Percentiles rank a stretch among this genome's conserved stretches.
Conservation (phyloP, 1,284 basidiomycete species). For the Hymenochaete sp. region DNA sequence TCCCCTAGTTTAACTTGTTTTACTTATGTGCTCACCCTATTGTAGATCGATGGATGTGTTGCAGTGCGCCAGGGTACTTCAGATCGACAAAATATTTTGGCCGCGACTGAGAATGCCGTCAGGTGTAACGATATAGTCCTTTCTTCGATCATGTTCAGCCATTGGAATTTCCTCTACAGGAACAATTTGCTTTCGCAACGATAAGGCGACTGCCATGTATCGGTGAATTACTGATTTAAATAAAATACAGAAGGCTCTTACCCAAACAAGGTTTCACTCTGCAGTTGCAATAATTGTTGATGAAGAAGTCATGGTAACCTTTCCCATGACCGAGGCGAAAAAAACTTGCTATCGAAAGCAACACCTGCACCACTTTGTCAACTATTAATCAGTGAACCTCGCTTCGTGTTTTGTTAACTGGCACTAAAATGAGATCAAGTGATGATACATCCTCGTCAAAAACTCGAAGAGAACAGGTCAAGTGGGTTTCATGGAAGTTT, state of each 20-base stretch:
- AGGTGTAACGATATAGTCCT: conserved; percentile 57
- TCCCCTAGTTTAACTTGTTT: too few relatives aligned
- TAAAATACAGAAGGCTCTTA: conserved; percentile 35
- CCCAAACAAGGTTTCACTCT: conserved; percentile 21
- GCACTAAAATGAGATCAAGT: conserved; percentile 61
- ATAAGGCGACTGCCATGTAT: conserved; percentile 46
- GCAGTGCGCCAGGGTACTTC: too few relatives aligned
- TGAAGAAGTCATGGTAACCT: conserved; percentile 71
- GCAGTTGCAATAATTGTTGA: conserved; percentile 39
- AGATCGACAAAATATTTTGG: too few relatives aligned
- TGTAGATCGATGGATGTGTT: too few relatives aligned
- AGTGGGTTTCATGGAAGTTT: background rate
- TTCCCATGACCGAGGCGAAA: conserved; percentile 72
- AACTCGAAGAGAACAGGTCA: conserved; percentile 29
- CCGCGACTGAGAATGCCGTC: too few relatives aligned
- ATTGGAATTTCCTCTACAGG: conserved; percentile 45
- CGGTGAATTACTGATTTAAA: conserved; percentile 24
- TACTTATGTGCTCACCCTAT: too few relatives aligned
- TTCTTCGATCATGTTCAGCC: conserved; percentile 53
- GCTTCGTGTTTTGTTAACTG: conserved; percentile 50
- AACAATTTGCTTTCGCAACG: conserved; percentile 58
- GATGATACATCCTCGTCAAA: conserved; percentile 33
- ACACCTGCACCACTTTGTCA: conserved; percentile 39
- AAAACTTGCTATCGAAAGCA: conserved; percentile 64
- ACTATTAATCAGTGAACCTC: too few relatives aligned